These are phyloP conservation scores for Paraphaeosphaeria minitans DNA, from an alignment of 2,329 filamentous ascomycete genomes.

Conservation along the genomic window DNA sequence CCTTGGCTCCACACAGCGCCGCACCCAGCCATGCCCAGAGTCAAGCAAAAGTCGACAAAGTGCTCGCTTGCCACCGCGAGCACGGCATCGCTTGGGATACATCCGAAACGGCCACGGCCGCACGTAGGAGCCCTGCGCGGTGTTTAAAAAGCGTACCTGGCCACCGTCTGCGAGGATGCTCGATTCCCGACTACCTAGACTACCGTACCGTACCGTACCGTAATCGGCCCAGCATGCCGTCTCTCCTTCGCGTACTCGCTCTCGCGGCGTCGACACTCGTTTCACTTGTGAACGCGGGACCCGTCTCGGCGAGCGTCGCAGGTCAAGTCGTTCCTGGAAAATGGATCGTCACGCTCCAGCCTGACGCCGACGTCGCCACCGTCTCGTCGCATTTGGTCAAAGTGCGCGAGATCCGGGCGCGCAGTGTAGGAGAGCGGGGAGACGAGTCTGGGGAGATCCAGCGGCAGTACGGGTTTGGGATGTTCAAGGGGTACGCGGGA, in stretches of 20 bases:
- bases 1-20: conserved; percentile 15
- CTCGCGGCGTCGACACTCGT: conserved; percentile 29
- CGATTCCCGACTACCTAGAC: no score
- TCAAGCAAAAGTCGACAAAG: conserved; percentile 28
- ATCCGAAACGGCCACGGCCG: not conserved
- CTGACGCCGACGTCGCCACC: conserved; percentile 32
- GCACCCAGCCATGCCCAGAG: conserved; percentile 20
- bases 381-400: conserved; percentile 32
- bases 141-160: not conserved
- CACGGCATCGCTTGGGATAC: conserved; percentile 3
- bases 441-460: conserved; percentile 28
- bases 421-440: conserved; percentile 30
- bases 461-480: conserved; percentile 34
- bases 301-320: conserved; percentile 16
- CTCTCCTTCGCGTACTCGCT: conserved; percentile 32
- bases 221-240: conserved; percentile 25
- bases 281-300: conserved; percentile 30
- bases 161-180: not conserved
- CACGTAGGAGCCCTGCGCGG: not conserved
- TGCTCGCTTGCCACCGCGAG: conserved; percentile 16
- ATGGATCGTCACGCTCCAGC: conserved; percentile 53
- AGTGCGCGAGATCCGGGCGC: conserved; percentile 37
- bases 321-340: conserved; percentile 43
- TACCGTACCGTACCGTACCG: no score
- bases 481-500: conserved; percentile 41